Evolutionary conservation across 2,329 filamentous ascomycete species (phyloP).

Genomic region (Fonsecaea monophora): DNA sequence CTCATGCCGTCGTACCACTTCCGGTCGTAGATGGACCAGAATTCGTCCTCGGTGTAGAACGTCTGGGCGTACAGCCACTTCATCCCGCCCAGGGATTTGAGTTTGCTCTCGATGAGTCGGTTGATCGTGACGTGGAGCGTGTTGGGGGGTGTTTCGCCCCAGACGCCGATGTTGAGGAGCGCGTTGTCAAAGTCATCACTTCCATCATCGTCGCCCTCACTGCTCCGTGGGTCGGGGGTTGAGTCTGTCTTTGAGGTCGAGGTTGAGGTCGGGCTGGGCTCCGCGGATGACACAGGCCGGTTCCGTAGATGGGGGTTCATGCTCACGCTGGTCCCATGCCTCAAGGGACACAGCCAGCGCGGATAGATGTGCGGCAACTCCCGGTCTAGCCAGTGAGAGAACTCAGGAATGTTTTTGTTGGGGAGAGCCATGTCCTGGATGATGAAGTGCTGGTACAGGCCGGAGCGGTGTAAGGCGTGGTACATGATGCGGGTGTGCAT

Average conservation of each 20-base stretch:
- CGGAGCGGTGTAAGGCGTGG: constrained; percentile 66
- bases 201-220: not conserved
- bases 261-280: not conserved
- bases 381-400: constrained; percentile 60
- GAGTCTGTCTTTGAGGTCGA: not conserved
- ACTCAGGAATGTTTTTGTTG: constrained; percentile 57
- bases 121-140: constrained; percentile 72
- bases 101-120: constrained; percentile 72
- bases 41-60: constrained; percentile 72
- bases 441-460: constrained; percentile 62
- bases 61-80: constrained; percentile 90
- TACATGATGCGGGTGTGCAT: constrained; percentile 69
- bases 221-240: not conserved
- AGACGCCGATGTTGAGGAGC: constrained; percentile 70
- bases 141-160: constrained; percentile 73
- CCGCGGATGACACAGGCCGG: not conserved
- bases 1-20: constrained; percentile 48
- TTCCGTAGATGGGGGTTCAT: constrained; percentile 31
- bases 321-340: constrained; percentile 21
- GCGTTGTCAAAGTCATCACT: constrained; percentile 12
- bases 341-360: constrained; percentile 65
- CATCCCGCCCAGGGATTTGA: constrained; percentile 73
- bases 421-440: constrained; percentile 70
- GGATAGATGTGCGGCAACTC: constrained; percentile 57
- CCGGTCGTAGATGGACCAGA: constrained; percentile 53